Evolutionary conservation across 345 rosid species (phyloP).

Genomic region (Murraya paniculata): DNA sequence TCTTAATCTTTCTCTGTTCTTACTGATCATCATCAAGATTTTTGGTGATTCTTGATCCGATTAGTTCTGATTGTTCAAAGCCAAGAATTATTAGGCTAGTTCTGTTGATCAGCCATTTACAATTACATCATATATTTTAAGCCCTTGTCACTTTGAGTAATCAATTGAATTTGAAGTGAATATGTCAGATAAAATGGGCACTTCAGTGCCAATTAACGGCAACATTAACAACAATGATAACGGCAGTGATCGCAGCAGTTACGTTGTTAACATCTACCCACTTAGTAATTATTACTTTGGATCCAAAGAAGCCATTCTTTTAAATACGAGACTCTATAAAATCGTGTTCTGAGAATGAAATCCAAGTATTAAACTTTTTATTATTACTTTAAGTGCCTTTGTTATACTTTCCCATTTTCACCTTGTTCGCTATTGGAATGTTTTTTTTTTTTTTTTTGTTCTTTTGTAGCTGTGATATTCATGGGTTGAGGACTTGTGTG

Average conservation of each 20-base stretch:
- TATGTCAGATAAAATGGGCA: constrained; percentile 6
- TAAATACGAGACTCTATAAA: constrained; percentile 49
- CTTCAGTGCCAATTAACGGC: not conserved
- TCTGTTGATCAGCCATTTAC: no score
- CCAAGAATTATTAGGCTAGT: no score
- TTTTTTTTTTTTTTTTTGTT: not conserved
- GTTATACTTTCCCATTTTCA: not conserved
- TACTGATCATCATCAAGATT: no score
- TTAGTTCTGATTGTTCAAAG: no score
- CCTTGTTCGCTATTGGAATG: not conserved
- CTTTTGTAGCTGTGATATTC: constrained; percentile 49
- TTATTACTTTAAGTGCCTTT: not conserved
- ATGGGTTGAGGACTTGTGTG: constrained; percentile 79
- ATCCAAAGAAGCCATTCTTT: constrained; percentile 55
- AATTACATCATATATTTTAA: no score
- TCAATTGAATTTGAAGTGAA: not conserved
- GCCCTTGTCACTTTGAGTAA: not conserved
- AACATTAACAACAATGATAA: not conserved
- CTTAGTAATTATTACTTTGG: constrained; percentile 78
- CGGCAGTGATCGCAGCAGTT: constrained; percentile 7
- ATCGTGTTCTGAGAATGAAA: constrained; percentile 67
- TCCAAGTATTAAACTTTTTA: constrained; percentile 40
- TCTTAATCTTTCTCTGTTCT: no score
- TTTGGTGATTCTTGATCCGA: no score
- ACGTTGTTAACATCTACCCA: constrained; percentile 56